Evolutionary conservation across 306 rosid genomes (phyloP), one percentile per base, ranked within the genome.

Genomic region (Cicer judaicum): DNA sequence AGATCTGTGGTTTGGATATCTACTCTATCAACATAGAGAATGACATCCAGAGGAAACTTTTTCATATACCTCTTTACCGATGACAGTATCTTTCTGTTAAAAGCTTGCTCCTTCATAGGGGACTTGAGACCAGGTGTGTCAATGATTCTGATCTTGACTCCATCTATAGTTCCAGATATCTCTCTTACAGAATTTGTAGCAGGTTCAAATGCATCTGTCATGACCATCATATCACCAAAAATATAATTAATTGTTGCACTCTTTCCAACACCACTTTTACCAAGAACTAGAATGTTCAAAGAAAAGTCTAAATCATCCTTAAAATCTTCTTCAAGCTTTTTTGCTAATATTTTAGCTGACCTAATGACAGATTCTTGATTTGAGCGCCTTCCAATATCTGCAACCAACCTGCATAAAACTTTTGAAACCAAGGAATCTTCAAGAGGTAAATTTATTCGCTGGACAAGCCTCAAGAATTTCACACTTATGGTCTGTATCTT

Each of bases 171-270:
- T 79, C 88, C 87, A 19, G 80, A 78, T 29, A 88, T 71, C 82
- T 79, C 89, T 68, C 54, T 53, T 36, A 85, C 61, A 52, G 84
- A 70, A 11, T 79, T 82, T 39, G 89, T 88, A 59, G 84, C 77
- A 29, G 89, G 87, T 76, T 85, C 77, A 63, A 85, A 88, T 56
- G 89, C 88, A 74, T 73, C 79, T 57, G 84, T 78, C 41, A 6
- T 40, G 5, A 77, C 87, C 85, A 81, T 82, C 68, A 15, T 62
- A 70, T 83, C 85, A 34, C 85, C 79, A 57, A 85, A 77, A 81
- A 88, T 77, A 75, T 85, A 86, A 73, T 89, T 86, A 65, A 89
- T 83, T 70, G 85, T 89, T 8, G 93, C 89, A 77, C 89, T 89
- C 81, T 89, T 86, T 50, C 89, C 93, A 74, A 83, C 89, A 43